Conservation (phyloP, 1,284 basidiomycete species). For the Erythrobasidium hasegawianum region DNA sequence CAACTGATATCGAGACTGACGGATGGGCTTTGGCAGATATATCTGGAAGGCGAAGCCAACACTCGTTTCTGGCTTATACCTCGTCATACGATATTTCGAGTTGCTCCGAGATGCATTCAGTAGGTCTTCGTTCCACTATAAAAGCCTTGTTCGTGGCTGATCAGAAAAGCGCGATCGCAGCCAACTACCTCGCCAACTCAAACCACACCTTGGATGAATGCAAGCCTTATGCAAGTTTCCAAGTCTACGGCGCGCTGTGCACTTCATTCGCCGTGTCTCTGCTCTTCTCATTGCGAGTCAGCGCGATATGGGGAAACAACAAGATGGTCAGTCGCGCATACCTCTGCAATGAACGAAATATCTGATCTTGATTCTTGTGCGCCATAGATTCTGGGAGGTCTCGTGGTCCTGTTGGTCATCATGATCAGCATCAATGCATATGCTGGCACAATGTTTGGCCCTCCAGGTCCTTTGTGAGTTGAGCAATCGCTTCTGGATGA, state of each 20-base stretch:
- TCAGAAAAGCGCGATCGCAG: too few relatives aligned
- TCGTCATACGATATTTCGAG: constrained; percentile 15
- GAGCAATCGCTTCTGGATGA: too few relatives aligned
- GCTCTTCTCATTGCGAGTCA: constrained; percentile 14
- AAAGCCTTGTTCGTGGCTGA: too few relatives aligned
- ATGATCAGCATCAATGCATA: neutral
- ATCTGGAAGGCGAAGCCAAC: constrained; percentile 15
- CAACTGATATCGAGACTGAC: too few relatives aligned
- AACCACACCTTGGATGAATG: constrained; percentile 1
- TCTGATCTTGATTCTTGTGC: neutral
- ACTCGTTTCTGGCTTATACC: constrained; percentile 4
- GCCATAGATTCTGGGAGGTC: constrained; percentile 5
- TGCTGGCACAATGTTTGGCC: too few relatives aligned
- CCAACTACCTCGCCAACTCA: constrained; percentile 2
- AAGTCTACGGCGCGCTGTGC: constrained; percentile 17
- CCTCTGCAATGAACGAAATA: too few relatives aligned
- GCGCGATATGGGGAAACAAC: constrained; percentile 14
- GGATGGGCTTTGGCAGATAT: too few relatives aligned
- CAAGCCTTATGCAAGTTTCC: constrained; percentile 6
- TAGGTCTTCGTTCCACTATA: too few relatives aligned
- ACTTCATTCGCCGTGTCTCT: constrained; percentile 3
- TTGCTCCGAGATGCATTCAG: neutral
- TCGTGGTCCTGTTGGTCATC: neutral
- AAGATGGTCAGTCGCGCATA: constrained; percentile 3
- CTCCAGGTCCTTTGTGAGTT: too few relatives aligned